phyloP scores from a whole-genome alignment of 352 stramenopile species.

The Phytophthora multivora region DNA sequence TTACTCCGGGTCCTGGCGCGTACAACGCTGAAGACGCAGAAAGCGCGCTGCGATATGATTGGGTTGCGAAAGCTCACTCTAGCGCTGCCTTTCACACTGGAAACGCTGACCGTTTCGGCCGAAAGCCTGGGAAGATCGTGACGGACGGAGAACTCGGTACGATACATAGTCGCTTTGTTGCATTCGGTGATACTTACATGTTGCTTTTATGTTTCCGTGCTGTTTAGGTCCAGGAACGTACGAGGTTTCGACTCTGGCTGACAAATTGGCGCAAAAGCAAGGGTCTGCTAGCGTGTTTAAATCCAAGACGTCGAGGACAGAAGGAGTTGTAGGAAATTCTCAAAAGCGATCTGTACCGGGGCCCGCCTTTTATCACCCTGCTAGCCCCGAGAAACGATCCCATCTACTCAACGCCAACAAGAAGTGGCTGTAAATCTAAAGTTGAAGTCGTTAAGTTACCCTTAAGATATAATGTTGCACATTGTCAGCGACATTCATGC shows the following conservation, averaged over 20 bases:
- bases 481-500: neutral
- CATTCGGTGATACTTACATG: neutral
- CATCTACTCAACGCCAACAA: slow-evolving; percentile 81
- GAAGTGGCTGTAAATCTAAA: slow-evolving; percentile 65
- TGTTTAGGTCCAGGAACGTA: slow-evolving; percentile 64
- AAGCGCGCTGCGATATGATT: slow-evolving; percentile 66
- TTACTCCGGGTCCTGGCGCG: slow-evolving; percentile 56
- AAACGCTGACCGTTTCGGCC: slow-evolving; percentile 63
- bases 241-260: slow-evolving; percentile 31
- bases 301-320: slow-evolving; percentile 43
- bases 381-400: slow-evolving; percentile 57
- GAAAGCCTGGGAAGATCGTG: slow-evolving; percentile 35
- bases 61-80: slow-evolving; percentile 57
- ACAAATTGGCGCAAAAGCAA: slow-evolving; percentile 26
- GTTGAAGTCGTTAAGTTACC: slow-evolving; percentile 3
- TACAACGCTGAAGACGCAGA: slow-evolving; percentile 77
- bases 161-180: neutral
- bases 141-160: slow-evolving; percentile 59
- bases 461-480: neutral
- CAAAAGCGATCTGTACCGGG: slow-evolving; percentile 42
- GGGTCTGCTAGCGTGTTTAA: slow-evolving; percentile 42
- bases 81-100: slow-evolving; percentile 70
- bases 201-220: neutral
- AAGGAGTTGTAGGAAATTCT: slow-evolving; percentile 10
- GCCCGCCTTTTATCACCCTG: slow-evolving; percentile 70